Evolutionary conservation across 208 protist species (phyloP).

Genomic region (Pavlovales sp.): DNA sequence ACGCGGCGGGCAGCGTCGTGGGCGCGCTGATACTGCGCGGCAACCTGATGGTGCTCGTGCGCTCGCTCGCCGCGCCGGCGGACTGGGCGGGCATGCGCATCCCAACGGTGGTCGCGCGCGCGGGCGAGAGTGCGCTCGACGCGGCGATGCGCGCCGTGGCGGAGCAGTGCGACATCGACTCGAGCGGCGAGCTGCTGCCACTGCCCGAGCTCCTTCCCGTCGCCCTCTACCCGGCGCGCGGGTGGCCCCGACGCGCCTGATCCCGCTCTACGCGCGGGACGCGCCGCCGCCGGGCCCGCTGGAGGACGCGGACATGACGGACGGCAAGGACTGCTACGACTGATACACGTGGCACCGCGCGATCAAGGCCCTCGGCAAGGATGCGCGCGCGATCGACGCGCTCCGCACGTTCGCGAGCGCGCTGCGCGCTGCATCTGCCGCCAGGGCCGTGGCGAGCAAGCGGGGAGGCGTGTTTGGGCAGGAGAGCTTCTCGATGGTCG

Average conservation of each 20-base stretch:
- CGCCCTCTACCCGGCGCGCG: background rate
- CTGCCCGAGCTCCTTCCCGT: background rate
- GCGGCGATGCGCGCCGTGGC: constrained; percentile 1
- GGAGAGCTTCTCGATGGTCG: too few relatives aligned
- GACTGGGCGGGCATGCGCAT: constrained; percentile 15
- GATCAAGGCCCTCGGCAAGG: background rate
- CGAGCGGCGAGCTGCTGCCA: background rate
- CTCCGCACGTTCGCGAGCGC: background rate
- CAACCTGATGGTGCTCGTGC: background rate
- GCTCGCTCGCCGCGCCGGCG: background rate
- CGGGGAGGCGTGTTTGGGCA: constrained; percentile 16
- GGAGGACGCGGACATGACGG: background rate
- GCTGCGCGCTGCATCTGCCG: background rate
- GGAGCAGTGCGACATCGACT: constrained; percentile 22
- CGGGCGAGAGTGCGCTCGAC: background rate
- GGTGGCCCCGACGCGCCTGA: background rate
- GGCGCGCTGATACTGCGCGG: background rate
- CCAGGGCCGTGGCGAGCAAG: background rate
- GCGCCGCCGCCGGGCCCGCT: constrained; percentile 17
- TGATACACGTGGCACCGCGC: constrained; percentile 23
- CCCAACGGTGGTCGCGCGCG: background rate
- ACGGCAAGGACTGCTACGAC: constrained; percentile 12
- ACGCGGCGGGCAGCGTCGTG: background rate
- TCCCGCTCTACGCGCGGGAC: background rate
- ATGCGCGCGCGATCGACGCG: background rate